These are phyloP conservation scores for Vitis cinerea DNA, from an alignment of 164 flowering plant genomes.

Conservation along the genomic window DNA sequence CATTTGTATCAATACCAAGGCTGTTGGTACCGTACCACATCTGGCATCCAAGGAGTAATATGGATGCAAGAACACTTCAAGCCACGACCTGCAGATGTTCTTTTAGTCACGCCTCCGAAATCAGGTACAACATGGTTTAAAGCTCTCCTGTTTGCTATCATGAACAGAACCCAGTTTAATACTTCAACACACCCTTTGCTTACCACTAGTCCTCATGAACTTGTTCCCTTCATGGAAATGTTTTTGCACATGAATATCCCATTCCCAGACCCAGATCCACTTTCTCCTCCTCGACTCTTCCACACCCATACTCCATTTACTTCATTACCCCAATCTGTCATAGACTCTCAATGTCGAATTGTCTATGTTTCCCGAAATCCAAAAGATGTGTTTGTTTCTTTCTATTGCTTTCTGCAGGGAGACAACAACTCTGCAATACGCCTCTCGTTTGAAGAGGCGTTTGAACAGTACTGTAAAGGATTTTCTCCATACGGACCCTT, in stretches of 20 bases:
- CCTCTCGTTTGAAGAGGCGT: not conserved
- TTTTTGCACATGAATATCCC: not conserved
- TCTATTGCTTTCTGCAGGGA: too few relatives aligned
- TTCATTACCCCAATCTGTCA: not conserved
- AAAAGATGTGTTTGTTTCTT: not conserved
- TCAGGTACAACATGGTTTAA: slow-evolving; percentile 27
- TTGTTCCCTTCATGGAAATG: slow-evolving; percentile 14
- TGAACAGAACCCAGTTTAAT: not conserved
- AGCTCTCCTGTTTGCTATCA: slow-evolving; percentile 13
- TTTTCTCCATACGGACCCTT: not conserved
- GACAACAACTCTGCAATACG: not conserved
- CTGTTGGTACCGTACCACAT: slow-evolving; percentile 5
- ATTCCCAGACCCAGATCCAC: too few relatives aligned
- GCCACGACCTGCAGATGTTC: slow-evolving; percentile 9
- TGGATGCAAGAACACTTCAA: slow-evolving; percentile 7
- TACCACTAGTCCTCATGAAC: slow-evolving; percentile 8
- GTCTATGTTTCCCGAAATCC: not conserved
- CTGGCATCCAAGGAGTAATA: not conserved
- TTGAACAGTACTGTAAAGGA: not conserved
- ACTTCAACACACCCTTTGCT: not conserved
- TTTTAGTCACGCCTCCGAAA: slow-evolving; percentile 11
- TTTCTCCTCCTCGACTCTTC: too few relatives aligned
- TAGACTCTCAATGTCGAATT: too few relatives aligned
- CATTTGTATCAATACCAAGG: slow-evolving; percentile 6
- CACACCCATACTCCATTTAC: too few relatives aligned